phyloP scores from a whole-genome alignment of 805 yeast genomes.

The Candida anglica region DNA sequence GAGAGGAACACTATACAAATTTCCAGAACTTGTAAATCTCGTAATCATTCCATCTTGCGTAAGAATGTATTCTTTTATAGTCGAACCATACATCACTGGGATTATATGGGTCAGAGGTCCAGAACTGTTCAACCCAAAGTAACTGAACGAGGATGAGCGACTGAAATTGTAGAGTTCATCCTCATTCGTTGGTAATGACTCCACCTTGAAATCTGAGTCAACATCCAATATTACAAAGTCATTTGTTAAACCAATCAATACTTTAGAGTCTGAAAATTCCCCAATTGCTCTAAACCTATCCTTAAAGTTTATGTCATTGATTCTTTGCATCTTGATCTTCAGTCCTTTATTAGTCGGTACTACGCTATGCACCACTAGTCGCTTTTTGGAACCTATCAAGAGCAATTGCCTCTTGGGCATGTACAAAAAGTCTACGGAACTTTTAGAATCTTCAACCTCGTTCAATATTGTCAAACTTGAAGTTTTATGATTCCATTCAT shows the following conservation, averaged over 20 bases:
- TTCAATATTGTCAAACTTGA: too few species aligned
- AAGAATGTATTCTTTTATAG: constrained; percentile 15
- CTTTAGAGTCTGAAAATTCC: constrained; percentile 6
- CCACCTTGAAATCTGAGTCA: constrained; percentile 10
- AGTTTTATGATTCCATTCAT: too few species aligned
- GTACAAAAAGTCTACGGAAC: constrained; percentile 13
- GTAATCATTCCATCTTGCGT: constrained; percentile 32
- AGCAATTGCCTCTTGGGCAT: constrained; percentile 17
- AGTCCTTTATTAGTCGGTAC: constrained; percentile 20
- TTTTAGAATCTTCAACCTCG: constrained; percentile 21
- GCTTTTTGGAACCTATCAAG: constrained; percentile 26
- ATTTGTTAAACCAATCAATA: constrained; percentile 20
- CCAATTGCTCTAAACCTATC: constrained; percentile 25
- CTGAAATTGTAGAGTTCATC: constrained; percentile 13
- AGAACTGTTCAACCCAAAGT: constrained; percentile 30
- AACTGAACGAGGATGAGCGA: constrained; percentile 29
- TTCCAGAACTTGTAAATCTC: constrained; percentile 6
- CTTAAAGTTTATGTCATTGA: constrained; percentile 22
- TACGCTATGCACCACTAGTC: constrained; percentile 21
- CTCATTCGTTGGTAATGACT: constrained; percentile 17
- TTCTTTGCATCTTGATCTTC: constrained; percentile 23
- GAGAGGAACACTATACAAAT: too few species aligned
- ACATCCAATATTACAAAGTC: constrained; percentile 25
- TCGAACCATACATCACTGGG: too few species aligned
- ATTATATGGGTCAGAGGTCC: constrained; percentile 25